Base-by-base conservation (phyloP, 148 eudicot genomes). In the Pouteria glomerata region DNA sequence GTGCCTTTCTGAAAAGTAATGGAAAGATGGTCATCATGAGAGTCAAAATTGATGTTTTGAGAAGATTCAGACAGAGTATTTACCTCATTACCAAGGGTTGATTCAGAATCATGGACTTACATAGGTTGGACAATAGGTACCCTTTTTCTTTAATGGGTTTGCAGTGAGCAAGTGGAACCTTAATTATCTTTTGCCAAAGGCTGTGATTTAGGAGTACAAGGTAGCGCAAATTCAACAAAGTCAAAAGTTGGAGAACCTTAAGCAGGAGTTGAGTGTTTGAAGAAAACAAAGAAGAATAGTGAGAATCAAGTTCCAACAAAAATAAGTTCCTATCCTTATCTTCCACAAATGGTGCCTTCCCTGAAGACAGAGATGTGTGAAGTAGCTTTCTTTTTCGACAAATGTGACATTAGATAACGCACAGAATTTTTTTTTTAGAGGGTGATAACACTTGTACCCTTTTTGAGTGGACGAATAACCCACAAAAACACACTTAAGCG, bases 231-330 rank as follows among this genome's bases (percentile, higher is more conserved):
- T n/a, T n/a, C n/a, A n/a, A n/a, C n/a, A n/a, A n/a, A n/a, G n/a
- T n/a, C n/a, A n/a, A n/a, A n/a, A n/a, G n/a, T n/a, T n/a, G n/a
- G n/a, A n/a, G n/a, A n/a, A n/a, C n/a, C n/a, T n/a, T n/a, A n/a
- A n/a, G n/a, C n/a, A n/a, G n/a, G n/a, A n/a, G n/a, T n/a, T n/a
- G n/a, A n/a, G n/a, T n/a, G n/a, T n/a, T n/a, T n/a, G n/a, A n/a
- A n/a, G n/a, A n/a, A n/a, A n/a, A n/a, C n/a, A n/a, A n/a, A n/a
- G n/a, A n/a, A n/a, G 8, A 19, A 60, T 18, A n/a, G 24, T 16
- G 65, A 60, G 65, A 60, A 34, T 60, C 6, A 33, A 60, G 65
- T 13, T 60, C 65, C 19, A 60, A 7, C 4, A 60, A 60, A 33
- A 26, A 31, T 7, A 60, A 60, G 21, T 60, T 4, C 8, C 15